Evolutionary conservation across 768 basidiomycete species (phyloP), one percentile per base, ranked within the genome.

Genomic region (Termitomyces sp.): DNA sequence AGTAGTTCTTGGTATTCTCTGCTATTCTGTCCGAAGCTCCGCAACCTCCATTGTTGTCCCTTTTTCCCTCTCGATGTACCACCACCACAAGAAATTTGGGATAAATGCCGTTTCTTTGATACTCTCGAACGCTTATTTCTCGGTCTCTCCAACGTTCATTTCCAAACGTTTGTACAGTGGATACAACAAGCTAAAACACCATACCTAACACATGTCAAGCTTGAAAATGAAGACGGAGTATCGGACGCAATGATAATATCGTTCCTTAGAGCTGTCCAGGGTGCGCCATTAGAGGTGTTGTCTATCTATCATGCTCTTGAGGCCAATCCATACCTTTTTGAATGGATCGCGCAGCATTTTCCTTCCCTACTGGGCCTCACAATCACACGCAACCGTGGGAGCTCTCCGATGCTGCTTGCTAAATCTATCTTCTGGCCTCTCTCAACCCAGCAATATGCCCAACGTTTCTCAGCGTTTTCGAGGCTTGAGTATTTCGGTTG

Each of bases 391-490:
- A 51, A 46, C 8, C 51, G 6, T 26, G 35, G 6, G 19, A 24
- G n/a, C 7, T 28, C 28, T n/a, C n/a, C n/a, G n/a, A n/a, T n/a
- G n/a, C n/a, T n/a, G n/a, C n/a, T n/a, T 9, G 21, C 26, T 8
- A 9, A 7, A 30, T 2, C 8, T 21, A 8, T 24, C 15, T 3
- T 15, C 15, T 57, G 56, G 38, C 56, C 56, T 7, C 28, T 41
- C 11, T 51, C 56, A 6, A 35, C n/a, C 37, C 53, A 40, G 51
- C 30, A 47, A 14, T 57, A 57, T 7, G 51, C 51, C 26, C 38
- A 19, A 37, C 24, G 51, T 17, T 24, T 57, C 8, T 34, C 45
- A 2, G 32, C 45, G 5, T 57, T 57, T 24, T 17, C 45, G 12
- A 40, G 22, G 14, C 51, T 52, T 2, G 2, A 28, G 26, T 28